phyloP scores from a whole-genome alignment of 2,329 filamentous ascomycete genomes.

The Cladosporium colombiae region DNA sequence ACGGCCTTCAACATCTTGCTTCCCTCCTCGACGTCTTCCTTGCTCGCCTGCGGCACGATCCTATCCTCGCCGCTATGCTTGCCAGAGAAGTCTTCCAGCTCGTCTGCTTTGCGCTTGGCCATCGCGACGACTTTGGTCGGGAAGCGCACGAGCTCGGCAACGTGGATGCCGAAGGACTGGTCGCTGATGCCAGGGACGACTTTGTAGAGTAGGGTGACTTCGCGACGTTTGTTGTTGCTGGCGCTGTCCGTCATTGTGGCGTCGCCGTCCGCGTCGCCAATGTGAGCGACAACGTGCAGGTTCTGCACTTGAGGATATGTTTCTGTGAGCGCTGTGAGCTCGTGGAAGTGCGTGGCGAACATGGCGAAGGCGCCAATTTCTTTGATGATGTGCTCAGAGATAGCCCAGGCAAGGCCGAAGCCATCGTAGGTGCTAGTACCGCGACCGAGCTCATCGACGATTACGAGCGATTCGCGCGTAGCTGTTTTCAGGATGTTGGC shows the following conservation, averaged over 20 bases:
- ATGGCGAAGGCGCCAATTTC: conserved; percentile 93
- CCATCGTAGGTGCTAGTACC: conserved; percentile 98
- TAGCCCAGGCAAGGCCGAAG: conserved; percentile 98
- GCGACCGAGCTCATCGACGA: conserved; percentile 95
- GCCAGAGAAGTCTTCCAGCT: conserved; percentile 90
- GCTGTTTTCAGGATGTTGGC: conserved; percentile 98
- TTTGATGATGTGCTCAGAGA: conserved; percentile 93
- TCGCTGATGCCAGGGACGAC: conserved; percentile 95
- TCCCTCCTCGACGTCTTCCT: conserved; percentile 86
- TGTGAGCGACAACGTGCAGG: conserved; percentile 93
- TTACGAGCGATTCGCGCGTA: conserved; percentile 92
- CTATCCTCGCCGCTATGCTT: conserved; percentile 56
- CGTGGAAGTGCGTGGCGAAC: conserved; percentile 98
- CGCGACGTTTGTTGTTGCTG: conserved; percentile 60
- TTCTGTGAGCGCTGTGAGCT: conserved; percentile 86
- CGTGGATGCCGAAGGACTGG: conserved; percentile 97
- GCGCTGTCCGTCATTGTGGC: conserved; percentile 37
- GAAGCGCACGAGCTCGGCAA: conserved; percentile 94
- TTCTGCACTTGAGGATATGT: conserved; percentile 87
- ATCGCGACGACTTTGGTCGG: conserved; percentile 96
- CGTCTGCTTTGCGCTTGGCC: conserved; percentile 98
- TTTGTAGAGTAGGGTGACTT: conserved; percentile 95
- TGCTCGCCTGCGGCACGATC: conserved; percentile 62
- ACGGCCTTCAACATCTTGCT: conserved; percentile 82
- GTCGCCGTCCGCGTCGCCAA: conserved; percentile 56